These are phyloP conservation scores for Talaromyces ruber DNA, from an alignment of 495 filamentous ascomycete species.

Conservation along the genomic window DNA sequence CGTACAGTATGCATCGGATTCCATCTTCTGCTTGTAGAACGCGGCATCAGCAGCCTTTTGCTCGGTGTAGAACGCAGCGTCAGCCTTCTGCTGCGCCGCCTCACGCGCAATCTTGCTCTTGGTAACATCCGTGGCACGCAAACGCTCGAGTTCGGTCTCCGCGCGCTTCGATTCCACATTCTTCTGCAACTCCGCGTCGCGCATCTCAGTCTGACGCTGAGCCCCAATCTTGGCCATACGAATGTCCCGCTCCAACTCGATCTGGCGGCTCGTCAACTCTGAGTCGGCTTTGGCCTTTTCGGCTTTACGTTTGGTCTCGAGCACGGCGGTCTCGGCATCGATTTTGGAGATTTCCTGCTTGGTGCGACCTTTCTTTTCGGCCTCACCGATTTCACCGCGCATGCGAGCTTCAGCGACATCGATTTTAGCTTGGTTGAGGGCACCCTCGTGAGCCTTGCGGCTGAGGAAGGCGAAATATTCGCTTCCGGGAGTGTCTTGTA, in stretches of 20 bases:
- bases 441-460: constrained; percentile 76
- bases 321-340: constrained; percentile 69
- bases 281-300: constrained; percentile 73
- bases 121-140: constrained; percentile 66
- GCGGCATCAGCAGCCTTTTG: constrained; percentile 48
- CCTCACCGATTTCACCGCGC: constrained; percentile 70
- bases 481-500: constrained; percentile 66
- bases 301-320: constrained; percentile 72
- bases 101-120: constrained; percentile 68
- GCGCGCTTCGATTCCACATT: constrained; percentile 67
- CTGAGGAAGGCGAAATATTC: constrained; percentile 73
- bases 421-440: constrained; percentile 68
- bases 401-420: constrained; percentile 76
- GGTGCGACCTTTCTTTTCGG: constrained; percentile 64
- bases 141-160: constrained; percentile 67
- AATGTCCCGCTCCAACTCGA: constrained; percentile 60
- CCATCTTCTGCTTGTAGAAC: constrained; percentile 47
- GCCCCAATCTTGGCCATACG: constrained; percentile 65
- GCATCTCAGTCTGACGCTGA: constrained; percentile 57
- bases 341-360: constrained; percentile 78
- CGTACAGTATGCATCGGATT: constrained; percentile 44
- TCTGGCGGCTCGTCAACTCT: constrained; percentile 58
- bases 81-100: constrained; percentile 63
- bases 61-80: constrained; percentile 43
- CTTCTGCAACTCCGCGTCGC: constrained; percentile 68